phyloP scores from a whole-genome alignment of 805 yeast species.

The Zygosaccharomyces siamensis region DNA sequence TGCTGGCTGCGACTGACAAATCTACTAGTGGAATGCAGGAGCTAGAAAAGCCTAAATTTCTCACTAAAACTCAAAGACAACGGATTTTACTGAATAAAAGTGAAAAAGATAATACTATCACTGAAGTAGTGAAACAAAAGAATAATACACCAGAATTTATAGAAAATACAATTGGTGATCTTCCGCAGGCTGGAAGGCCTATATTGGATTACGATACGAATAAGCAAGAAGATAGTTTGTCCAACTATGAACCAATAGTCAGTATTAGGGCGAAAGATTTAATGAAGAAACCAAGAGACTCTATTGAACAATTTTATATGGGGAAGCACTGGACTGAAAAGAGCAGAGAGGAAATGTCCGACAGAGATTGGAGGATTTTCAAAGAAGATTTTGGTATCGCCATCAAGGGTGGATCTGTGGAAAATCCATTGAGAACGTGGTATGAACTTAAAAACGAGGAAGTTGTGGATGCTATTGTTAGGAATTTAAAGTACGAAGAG shows the following conservation, averaged over 20 bases:
- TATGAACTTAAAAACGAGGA: conserved; percentile 51
- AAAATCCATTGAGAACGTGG: conserved; percentile 73
- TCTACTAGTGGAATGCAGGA: conserved; percentile 13
- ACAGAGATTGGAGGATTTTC: conserved; percentile 86
- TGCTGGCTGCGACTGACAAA: conserved; percentile 24
- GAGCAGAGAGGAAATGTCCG: conserved; percentile 56
- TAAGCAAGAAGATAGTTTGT: conserved; percentile 59
- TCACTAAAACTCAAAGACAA: conserved; percentile 44
- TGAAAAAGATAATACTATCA: background rate
- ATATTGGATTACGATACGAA: conserved; percentile 70
- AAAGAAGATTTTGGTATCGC: conserved; percentile 70
- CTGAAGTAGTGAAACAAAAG: background rate
- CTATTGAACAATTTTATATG: conserved; percentile 18
- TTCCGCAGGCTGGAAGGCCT: conserved; percentile 3
- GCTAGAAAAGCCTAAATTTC: conserved; percentile 37
- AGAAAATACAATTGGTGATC: conserved; percentile 6
- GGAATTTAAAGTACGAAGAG: conserved; percentile 44
- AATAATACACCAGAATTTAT: conserved; percentile 9
- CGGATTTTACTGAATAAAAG: conserved; percentile 24
- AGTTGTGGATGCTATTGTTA: conserved; percentile 37
- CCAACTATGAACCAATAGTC: conserved; percentile 40
- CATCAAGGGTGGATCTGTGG: conserved; percentile 41
- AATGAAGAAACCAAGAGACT: conserved; percentile 15
- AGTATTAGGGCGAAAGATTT: conserved; percentile 22
- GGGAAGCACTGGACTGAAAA: conserved; percentile 64